Evolutionary conservation across 192 early-diverging fungal species (phyloP), one percentile per base, ranked within the genome.

Genomic region (Chytriomyces sp.): DNA sequence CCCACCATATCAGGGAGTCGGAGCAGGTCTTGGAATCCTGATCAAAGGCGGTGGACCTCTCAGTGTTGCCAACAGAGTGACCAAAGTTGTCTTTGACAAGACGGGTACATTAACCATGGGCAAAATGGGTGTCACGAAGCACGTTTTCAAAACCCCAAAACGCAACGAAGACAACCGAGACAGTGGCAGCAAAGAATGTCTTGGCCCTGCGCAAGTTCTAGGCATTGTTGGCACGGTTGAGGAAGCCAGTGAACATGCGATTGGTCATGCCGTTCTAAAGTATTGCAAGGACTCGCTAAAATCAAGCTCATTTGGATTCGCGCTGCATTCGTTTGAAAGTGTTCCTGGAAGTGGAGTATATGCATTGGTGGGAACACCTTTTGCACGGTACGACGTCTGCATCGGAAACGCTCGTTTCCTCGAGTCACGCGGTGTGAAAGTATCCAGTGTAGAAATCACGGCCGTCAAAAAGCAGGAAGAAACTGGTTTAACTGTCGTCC

Each of bases 61-160:
- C 61, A 95, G 96, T 74, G 87, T 85, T 5, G 94, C 94, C 6
- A 90, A 92, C 71, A 85, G 85, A 48, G 85, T 99, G 13, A 92
- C 91, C 77, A 94, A 92, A 64, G 85, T 98, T 0, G 92, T 98
- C 45, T 98, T 98, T 85, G 97, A 99, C 86, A 99, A 99, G 84
- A 99, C 97, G 8, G 97, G 96, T 50, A 99, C 97, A 0, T 78
- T 99, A 61, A 99, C 97, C 2, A 77, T 81, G 13, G 97, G 87
- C 13, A 82, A 85, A 63, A 68, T 89, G 78, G 61, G 63, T 3
- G 86, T 89, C 7, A 57, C 77, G 13, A 53, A 26, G 20, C 69
- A 72, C 48, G 44, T 53, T 35, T 62, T 45, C 10, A 61, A 20
- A 45, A 18, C 35, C 8, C 11, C 0, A 7, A 23, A 50, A 45